phyloP scores from a whole-genome alignment of 352 stramenopile genomes.

The Saprolegnia parasitica region DNA sequence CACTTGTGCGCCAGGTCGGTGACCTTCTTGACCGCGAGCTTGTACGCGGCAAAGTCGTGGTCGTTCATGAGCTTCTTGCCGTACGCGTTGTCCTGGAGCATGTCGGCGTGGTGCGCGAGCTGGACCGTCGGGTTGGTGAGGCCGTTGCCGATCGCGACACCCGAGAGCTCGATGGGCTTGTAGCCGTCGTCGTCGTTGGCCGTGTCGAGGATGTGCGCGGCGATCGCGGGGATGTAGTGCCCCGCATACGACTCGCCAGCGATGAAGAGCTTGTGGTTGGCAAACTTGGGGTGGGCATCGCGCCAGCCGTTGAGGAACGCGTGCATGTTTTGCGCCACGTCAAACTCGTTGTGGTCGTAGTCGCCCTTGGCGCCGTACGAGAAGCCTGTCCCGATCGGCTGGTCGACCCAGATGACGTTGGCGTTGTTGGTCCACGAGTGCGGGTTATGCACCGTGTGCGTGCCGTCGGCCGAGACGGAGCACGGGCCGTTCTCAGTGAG shows the following conservation, averaged over 20 bases:
- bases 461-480: constrained; percentile 27
- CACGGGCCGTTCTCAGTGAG: constrained; percentile 35
- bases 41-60: constrained; percentile 33
- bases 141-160: constrained; percentile 62
- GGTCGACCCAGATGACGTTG: constrained; percentile 30
- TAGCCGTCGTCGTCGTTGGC: constrained; percentile 35
- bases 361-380: constrained; percentile 27
- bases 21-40: constrained; percentile 22
- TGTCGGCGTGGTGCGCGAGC: constrained; percentile 57
- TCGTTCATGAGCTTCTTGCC: constrained; percentile 55
- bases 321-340: constrained; percentile 44
- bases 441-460: constrained; percentile 23
- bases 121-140: constrained; percentile 37
- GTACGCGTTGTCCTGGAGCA: constrained; percentile 73
- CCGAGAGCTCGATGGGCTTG: constrained; percentile 40
- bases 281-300: constrained; percentile 55
- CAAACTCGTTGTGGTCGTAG: constrained; percentile 43
- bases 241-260: constrained; percentile 37
- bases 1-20: constrained; percentile 1
- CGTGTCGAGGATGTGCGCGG: constrained; percentile 31
- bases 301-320: constrained; percentile 51
- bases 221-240: constrained; percentile 34
- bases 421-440: constrained; percentile 30
- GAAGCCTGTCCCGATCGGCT: constrained; percentile 30
- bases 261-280: constrained; percentile 41